phyloP scores from a whole-genome alignment of 805 yeast species.

The Metschnikowia chrysomelidarum region DNA sequence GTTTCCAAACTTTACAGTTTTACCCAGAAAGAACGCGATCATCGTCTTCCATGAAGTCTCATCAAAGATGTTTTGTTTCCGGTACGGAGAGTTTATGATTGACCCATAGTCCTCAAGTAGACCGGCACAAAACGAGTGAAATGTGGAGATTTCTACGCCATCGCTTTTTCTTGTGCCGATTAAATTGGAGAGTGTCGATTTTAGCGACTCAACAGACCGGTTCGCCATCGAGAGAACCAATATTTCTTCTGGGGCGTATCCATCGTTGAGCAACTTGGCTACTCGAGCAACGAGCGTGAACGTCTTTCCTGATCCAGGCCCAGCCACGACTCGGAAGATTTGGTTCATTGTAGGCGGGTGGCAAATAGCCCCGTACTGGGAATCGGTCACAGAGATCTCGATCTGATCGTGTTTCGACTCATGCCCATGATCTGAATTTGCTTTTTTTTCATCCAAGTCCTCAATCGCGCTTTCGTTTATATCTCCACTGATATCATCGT shows the following conservation, averaged over 20 bases:
- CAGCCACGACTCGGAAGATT: conserved; percentile 56
- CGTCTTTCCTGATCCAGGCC: conserved; percentile 78
- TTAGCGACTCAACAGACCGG: conserved; percentile 55
- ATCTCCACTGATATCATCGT: too few species aligned
- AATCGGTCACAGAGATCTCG: conserved; percentile 29
- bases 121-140: conserved; percentile 62
- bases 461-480: too few species aligned
- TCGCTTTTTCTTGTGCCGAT: conserved; percentile 52
- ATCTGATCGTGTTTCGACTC: conserved; percentile 1
- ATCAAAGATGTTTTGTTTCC: conserved; percentile 42
- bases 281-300: conserved; percentile 55
- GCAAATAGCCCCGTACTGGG: conserved; percentile 47
- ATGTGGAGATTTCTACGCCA: conserved; percentile 77
- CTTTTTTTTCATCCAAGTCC: too few species aligned
- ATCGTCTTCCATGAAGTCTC: conserved; percentile 51
- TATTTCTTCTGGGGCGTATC: conserved; percentile 50
- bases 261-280: conserved; percentile 40
- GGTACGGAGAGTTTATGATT: conserved; percentile 12
- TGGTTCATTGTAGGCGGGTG: conserved; percentile 37
- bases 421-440: too few species aligned
- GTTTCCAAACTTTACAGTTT: conserved; percentile 29
- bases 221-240: conserved; percentile 68
- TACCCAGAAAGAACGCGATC: conserved; percentile 34
- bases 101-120: conserved; percentile 41
- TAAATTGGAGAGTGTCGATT: conserved; percentile 27